Evolutionary conservation across 2,329 filamentous ascomycete species (phyloP).

Genomic region (Mollisiaceae sp.): DNA sequence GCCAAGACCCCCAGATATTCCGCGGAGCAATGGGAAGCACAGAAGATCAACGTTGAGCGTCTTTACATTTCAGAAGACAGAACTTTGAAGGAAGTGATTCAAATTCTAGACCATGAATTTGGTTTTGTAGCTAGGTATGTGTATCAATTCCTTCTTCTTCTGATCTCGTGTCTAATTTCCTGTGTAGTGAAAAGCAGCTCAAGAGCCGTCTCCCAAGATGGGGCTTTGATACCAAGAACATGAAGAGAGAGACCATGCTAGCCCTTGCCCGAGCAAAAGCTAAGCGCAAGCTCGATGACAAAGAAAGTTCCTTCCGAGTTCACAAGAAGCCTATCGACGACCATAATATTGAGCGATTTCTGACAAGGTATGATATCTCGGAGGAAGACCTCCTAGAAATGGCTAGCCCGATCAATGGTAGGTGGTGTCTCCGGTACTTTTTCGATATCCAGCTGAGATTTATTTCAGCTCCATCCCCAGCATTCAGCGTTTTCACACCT

Average conservation of each 20-base stretch:
- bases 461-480: slow-evolving; percentile 9
- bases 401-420: slow-evolving; percentile 19
- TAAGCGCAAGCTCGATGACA: slow-evolving; percentile 13
- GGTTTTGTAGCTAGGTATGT: slow-evolving; percentile 17
- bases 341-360: slow-evolving; percentile 18
- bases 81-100: slow-evolving; percentile 18
- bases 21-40: slow-evolving; percentile 14
- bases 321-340: slow-evolving; percentile 18
- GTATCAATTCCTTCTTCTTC: neutral
- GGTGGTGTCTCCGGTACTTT: neutral
- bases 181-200: slow-evolving; percentile 19
- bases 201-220: slow-evolving; percentile 22
- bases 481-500: slow-evolving; percentile 20
- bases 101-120: slow-evolving; percentile 6
- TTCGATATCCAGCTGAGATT: neutral
- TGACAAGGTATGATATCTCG: slow-evolving; percentile 20
- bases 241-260: slow-evolving; percentile 15
- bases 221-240: slow-evolving; percentile 20
- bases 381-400: slow-evolving; percentile 29
- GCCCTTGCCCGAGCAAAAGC: slow-evolving; percentile 13
- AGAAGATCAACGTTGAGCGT: slow-evolving; percentile 12
- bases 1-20: slow-evolving; percentile 15
- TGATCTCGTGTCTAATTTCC: neutral
- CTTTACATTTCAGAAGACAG: slow-evolving; percentile 16
- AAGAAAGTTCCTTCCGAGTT: slow-evolving; percentile 18